phyloP scores from a whole-genome alignment of 441 rosid species.

The Lepidium campestre region DNA sequence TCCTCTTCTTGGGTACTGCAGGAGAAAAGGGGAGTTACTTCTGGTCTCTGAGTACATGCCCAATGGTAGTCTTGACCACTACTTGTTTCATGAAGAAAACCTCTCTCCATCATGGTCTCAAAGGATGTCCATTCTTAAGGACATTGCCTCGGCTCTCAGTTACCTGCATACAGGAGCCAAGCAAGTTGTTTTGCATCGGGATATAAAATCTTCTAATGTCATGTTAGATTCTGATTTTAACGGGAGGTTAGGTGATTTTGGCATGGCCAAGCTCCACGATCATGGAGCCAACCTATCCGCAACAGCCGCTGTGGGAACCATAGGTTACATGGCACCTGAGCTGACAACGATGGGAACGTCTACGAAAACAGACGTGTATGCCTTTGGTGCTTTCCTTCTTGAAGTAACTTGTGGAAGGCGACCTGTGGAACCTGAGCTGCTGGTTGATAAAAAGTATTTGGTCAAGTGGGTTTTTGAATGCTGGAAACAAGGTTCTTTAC shows the following conservation, averaged over 20 bases:
- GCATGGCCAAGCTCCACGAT: slow-evolving; percentile 49
- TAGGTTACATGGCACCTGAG: slow-evolving; percentile 56
- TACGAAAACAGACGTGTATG: slow-evolving; percentile 14
- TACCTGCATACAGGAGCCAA: slow-evolving; percentile 59
- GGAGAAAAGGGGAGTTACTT: slow-evolving; percentile 17
- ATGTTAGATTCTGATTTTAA: slow-evolving; percentile 40
- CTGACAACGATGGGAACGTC: slow-evolving; percentile 31
- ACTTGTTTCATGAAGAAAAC: slow-evolving; percentile 18
- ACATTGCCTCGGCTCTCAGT: slow-evolving; percentile 42
- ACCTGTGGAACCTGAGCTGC: slow-evolving; percentile 5
- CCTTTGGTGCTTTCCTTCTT: slow-evolving; percentile 23
- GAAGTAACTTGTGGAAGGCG: slow-evolving; percentile 20
- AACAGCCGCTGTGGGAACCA: slow-evolving; percentile 48
- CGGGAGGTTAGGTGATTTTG: slow-evolving; percentile 58
- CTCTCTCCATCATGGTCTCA: slow-evolving; percentile 3
- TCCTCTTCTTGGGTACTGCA: slow-evolving; percentile 22
- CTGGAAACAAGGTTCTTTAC: background rate
- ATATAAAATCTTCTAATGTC: slow-evolving; percentile 46
- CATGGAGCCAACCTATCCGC: slow-evolving; percentile 31
- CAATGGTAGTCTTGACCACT: slow-evolving; percentile 15
- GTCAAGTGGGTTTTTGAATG: slow-evolving; percentile 9
- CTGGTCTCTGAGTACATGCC: slow-evolving; percentile 20
- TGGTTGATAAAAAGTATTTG: background rate
- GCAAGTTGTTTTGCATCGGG: slow-evolving; percentile 57
- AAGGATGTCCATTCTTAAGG: slow-evolving; percentile 24